Base-by-base conservation (phyloP, 108 stramenopile species). In the Nitzschia inconspicua region DNA sequence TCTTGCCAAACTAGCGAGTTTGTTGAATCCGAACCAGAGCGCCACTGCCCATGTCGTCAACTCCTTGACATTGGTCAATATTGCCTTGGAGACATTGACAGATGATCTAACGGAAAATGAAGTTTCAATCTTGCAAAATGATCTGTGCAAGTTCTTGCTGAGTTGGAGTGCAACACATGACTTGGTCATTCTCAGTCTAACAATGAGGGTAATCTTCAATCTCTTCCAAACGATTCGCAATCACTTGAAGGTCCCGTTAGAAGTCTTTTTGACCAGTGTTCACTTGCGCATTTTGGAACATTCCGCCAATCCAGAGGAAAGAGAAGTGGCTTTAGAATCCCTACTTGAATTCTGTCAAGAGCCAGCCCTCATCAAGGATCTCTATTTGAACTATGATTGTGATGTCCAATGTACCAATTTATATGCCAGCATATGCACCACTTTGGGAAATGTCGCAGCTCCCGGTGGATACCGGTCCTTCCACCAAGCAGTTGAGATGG, bases 321-420 rank as follows among this genome's bases (percentile, higher is more conserved):
- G 85, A 39, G 96, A 98, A 62, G 78, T 97, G n/a, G 96, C 93
- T 5, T 63, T 98, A 44, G 98, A 97, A 70, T 78, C 76, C 25
- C 60, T 98, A 28, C 71, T 97, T 22, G 96, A 97, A 66, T 97
- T 97, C 36, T 93, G 93, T 46, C 63, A 94, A 37, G 96, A 97
- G 70, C 95, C 95, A 16, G 85, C 73, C 25, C 65, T 97, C 13
- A 94, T 98, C 87, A 82, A 82, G 28, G 96, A 97, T 66, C 54
- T 98, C 3, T 98, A 97, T 73, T 63, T 91, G 56, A 97, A 97
- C 72, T 98, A 97, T 76, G 98, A 98, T 76, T 97, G 96, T 58
- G 96, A 96, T 63, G 88, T 97, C 28, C 73, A 87, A 18, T 96
- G 96, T 71, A 91, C 95, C 41, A 98, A 98, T 64, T 66, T 98